These are phyloP conservation scores for Trichophyton rubrum DNA, from an alignment of 2,329 filamentous ascomycete species.

Conservation along the genomic window DNA sequence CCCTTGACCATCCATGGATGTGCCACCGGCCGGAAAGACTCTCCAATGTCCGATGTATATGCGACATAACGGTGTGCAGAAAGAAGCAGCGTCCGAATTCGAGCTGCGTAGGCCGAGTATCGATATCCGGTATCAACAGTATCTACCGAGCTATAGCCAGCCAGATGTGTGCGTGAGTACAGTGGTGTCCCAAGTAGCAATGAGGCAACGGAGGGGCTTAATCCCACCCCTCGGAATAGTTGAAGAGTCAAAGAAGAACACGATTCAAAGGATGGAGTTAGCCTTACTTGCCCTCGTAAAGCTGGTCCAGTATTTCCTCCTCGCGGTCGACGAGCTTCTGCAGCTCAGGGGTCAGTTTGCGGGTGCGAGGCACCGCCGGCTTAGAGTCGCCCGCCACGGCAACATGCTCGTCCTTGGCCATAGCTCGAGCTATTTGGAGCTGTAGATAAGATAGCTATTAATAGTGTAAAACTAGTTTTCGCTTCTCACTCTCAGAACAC, in stretches of 20 bases:
- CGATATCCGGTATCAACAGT: conserved; percentile 75
- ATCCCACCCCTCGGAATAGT: not conserved
- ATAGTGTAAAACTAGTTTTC: too few species aligned
- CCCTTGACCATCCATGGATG: conserved; percentile 68
- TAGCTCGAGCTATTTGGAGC: not conserved
- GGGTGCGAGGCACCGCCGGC: conserved; percentile 3
- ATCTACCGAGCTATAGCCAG: conserved; percentile 48
- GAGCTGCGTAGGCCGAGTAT: conserved; percentile 83
- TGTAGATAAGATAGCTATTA: not conserved
- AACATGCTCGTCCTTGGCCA: conserved; percentile 21
- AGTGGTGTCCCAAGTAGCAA: not conserved
- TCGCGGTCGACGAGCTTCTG: conserved; percentile 49
- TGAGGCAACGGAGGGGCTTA: not conserved
- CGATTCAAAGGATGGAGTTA: not conserved
- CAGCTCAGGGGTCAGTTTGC: conserved; percentile 41
- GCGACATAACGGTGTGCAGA: conserved; percentile 92
- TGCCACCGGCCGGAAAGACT: conserved; percentile 86
- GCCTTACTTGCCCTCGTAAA: conserved; percentile 65
- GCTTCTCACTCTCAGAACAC: not conserved
- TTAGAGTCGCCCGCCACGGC: conserved; percentile 11
- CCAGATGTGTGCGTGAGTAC: not conserved
- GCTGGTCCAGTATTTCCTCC: conserved; percentile 62
- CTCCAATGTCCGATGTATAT: conserved; percentile 92
- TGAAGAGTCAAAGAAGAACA: not conserved
- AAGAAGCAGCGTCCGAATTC: conserved; percentile 73